Conservation (phyloP, 805 yeast genomes). For the Monosporozyma aquatica region DNA sequence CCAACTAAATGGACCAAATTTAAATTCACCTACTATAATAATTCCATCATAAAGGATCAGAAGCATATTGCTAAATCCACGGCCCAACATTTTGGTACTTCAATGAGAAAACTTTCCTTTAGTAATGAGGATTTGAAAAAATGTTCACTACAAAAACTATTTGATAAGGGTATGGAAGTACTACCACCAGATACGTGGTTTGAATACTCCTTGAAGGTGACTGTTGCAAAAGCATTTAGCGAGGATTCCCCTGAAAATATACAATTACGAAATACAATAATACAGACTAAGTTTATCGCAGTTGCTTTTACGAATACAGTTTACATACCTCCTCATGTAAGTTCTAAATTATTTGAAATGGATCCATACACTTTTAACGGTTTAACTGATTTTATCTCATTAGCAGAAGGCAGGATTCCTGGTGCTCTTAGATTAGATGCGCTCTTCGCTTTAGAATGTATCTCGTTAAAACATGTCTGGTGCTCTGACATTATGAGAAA, state of each 20-base stretch:
- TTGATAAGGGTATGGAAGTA: slow-evolving; percentile 46
- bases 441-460: slow-evolving; percentile 55
- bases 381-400: slow-evolving; percentile 62
- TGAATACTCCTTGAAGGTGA: slow-evolving; percentile 51
- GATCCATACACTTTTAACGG: slow-evolving; percentile 65
- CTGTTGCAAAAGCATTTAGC: slow-evolving; percentile 66
- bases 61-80: slow-evolving; percentile 12
- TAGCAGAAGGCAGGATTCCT: slow-evolving; percentile 48
- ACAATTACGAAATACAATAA: slow-evolving; percentile 46
- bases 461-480: slow-evolving; percentile 58
- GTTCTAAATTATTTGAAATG: slow-evolving; percentile 57
- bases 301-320: slow-evolving; percentile 54
- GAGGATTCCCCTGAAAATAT: slow-evolving; percentile 44
- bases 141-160: slow-evolving; percentile 50
- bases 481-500: slow-evolving; percentile 70
- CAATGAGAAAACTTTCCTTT: slow-evolving; percentile 40
- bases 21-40: slow-evolving; percentile 43
- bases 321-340: slow-evolving; percentile 47
- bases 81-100: slow-evolving; percentile 6
- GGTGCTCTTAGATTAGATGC: slow-evolving; percentile 49
- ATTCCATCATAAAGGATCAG: slow-evolving; percentile 6
- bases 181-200: slow-evolving; percentile 59
- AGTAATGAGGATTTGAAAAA: slow-evolving; percentile 49
- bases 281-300: slow-evolving; percentile 57
- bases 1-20: slow-evolving; percentile 52